Conservation (phyloP, 495 filamentous ascomycete species). For the Xylaria longipes region DNA sequence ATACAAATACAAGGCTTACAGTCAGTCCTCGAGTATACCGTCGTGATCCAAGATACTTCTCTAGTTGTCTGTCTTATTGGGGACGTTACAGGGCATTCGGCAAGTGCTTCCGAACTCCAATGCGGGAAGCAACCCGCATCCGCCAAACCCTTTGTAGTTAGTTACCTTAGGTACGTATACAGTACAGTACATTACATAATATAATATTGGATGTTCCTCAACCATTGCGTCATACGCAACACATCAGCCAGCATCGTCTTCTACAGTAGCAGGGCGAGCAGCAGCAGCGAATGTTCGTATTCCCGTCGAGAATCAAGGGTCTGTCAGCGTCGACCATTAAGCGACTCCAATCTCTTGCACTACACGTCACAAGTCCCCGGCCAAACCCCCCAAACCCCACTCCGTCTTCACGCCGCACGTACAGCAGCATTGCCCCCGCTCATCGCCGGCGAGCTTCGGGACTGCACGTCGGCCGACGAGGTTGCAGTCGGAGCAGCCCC, state of each 20-base stretch:
- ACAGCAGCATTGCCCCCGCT: neutral
- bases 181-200: too few species aligned
- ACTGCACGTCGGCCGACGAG: conserved; percentile 4
- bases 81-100: neutral
- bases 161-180: neutral
- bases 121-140: neutral
- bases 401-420: neutral
- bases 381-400: neutral
- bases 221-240: conserved; percentile 5
- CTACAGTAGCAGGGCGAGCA: neutral
- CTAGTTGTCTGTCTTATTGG: neutral
- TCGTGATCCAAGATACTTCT: neutral
- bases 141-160: neutral
- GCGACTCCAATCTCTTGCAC: conserved; percentile 6
- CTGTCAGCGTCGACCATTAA: neutral
- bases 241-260: neutral
- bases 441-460: neutral
- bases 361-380: neutral
- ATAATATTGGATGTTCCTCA: neutral
- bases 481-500: neutral
- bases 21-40: neutral
- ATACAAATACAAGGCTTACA: neutral
- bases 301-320: neutral
- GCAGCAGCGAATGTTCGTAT: neutral
- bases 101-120: neutral